These are phyloP conservation scores for Porodaedalea pini DNA, from an alignment of 1,284 basidiomycete species.

Conservation along the genomic window DNA sequence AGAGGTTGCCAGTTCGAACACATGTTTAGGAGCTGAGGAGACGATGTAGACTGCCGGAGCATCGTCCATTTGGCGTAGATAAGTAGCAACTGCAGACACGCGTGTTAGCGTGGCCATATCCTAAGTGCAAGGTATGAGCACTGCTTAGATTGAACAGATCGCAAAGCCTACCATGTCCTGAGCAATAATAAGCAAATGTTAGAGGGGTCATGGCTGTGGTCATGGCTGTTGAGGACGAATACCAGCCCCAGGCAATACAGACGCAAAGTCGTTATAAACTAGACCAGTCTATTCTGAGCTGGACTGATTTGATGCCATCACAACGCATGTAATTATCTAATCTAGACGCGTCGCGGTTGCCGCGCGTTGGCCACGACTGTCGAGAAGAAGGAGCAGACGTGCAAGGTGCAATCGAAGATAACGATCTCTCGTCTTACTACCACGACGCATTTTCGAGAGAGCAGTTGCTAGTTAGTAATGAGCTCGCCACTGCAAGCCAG, in stretches of 20 bases:
- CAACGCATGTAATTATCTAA: not conserved
- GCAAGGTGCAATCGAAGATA: not conserved
- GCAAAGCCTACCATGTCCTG: conserved; percentile 55
- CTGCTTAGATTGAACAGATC: not conserved
- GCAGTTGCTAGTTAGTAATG: conserved; percentile 17
- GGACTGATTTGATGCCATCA: not conserved
- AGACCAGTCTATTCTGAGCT: not conserved
- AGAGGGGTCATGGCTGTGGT: conserved; percentile 11
- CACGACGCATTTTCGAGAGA: not conserved
- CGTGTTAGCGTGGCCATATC: conserved; percentile 73
- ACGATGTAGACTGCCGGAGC: conserved; percentile 53
- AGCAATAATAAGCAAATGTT: conserved; percentile 66
- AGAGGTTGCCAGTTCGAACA: conserved; percentile 59
- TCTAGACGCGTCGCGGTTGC: not conserved
- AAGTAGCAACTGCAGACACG: conserved; percentile 62
- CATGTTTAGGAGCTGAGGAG: conserved; percentile 63
- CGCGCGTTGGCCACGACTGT: no score
- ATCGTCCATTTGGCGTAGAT: conserved; percentile 45
- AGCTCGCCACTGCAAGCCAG: conserved; percentile 18
- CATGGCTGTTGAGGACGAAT: not conserved
- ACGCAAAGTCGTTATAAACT: not conserved
- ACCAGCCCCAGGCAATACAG: no score
- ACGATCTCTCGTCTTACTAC: not conserved
- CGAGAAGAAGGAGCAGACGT: no score
- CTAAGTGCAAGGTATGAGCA: conserved; percentile 32